A percentile compares a stretch with the other conserved stretches of the same genome.
phyloP scores from a whole-genome alignment of 2,329 filamentous ascomycete genomes.

The Magnaporthiopsis poae region DNA sequence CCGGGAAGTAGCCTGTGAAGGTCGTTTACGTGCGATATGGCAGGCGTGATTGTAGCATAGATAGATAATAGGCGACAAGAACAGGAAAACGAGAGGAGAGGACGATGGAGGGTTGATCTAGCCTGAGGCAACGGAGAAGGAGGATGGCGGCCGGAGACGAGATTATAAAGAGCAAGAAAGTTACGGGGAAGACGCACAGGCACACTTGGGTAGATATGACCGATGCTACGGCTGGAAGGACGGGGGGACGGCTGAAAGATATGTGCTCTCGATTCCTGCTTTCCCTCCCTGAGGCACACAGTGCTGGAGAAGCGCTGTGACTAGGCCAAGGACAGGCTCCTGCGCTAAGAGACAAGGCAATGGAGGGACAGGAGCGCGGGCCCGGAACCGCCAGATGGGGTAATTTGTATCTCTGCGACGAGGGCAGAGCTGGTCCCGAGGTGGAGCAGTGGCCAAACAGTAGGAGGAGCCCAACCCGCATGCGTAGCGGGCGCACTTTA shows the following conservation, averaged over 20 bases:
- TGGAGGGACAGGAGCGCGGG: not conserved
- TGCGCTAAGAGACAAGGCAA: not conserved
- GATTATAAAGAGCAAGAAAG: constrained; percentile 11
- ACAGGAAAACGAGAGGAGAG: constrained; percentile 1
- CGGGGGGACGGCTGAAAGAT: not conserved
- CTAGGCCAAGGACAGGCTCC: not conserved
- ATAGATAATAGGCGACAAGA: not conserved
- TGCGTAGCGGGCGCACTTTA: not conserved
- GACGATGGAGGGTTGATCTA: constrained; percentile 1
- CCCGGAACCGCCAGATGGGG: not conserved
- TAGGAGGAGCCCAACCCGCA: not conserved
- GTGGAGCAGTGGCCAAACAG: not conserved
- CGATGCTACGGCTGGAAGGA: not conserved
- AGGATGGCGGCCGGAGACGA: constrained; percentile 36
- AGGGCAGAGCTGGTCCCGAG: not conserved
- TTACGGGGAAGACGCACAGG: constrained; percentile 3
- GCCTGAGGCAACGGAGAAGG: not conserved
- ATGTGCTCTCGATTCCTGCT: not conserved
- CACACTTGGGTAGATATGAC: not conserved
- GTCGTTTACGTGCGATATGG: not conserved
- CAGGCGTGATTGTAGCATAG: not conserved
- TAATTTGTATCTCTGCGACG: not conserved
- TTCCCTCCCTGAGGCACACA: not conserved
- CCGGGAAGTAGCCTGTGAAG: not conserved
- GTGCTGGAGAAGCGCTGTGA: constrained; percentile 1